A percentile compares a stretch with the other conserved stretches of the same genome.
Conservation (phyloP, 192 early-diverging fungal species). For the Nowakowskiella sp. region DNA sequence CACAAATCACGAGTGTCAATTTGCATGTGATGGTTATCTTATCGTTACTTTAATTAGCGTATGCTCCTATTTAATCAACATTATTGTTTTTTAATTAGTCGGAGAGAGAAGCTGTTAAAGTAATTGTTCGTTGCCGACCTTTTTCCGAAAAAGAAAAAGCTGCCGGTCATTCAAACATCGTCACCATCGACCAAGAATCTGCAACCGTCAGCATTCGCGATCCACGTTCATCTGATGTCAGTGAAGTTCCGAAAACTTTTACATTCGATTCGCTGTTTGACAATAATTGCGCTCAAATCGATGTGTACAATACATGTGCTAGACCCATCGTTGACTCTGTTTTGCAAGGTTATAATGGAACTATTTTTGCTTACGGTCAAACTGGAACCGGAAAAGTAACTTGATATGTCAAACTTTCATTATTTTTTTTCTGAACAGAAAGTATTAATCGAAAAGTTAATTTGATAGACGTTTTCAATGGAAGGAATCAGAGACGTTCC, state of each 20-base stretch:
- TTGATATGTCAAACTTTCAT: constrained; percentile 9
- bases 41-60: too few relatives aligned
- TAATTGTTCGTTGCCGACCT: constrained; percentile 53
- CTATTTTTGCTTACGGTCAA: constrained; percentile 57
- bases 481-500: constrained; percentile 61
- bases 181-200: constrained; percentile 37
- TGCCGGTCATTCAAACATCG: constrained; percentile 46
- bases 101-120: constrained; percentile 47
- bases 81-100: constrained; percentile 14
- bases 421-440: neutral
- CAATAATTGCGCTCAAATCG: constrained; percentile 35
- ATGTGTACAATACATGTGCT: constrained; percentile 52
- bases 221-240: constrained; percentile 16
- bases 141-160: constrained; percentile 53
- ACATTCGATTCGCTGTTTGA: constrained; percentile 59
- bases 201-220: constrained; percentile 42
- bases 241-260: constrained; percentile 46
- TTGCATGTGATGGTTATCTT: too few relatives aligned
- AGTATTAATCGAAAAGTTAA: constrained; percentile 3
- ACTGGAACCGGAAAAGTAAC: constrained; percentile 53
- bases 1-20: too few relatives aligned
- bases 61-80: too few relatives aligned
- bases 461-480: constrained; percentile 60
- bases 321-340: constrained; percentile 52
- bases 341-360: constrained; percentile 56